These are phyloP conservation scores for Persicaria maculosa DNA, from an alignment of 148 eudicot species.

Conservation along the genomic window DNA sequence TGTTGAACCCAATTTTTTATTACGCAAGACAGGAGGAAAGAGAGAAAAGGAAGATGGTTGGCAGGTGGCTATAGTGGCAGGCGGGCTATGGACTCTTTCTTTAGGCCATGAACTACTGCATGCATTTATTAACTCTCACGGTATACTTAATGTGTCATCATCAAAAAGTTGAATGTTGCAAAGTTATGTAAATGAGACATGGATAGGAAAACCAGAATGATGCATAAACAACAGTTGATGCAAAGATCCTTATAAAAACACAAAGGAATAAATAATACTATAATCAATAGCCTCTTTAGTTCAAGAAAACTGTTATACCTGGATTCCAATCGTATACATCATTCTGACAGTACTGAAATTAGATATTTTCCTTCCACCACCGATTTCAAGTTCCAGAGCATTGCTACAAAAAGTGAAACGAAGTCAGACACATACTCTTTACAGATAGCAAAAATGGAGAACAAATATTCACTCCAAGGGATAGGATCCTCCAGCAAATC, in stretches of 20 bases:
- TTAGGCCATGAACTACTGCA: not conserved
- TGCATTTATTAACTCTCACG: not conserved
- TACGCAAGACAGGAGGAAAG: no score
- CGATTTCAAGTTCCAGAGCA: slow-evolving; percentile 82
- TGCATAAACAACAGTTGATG: not conserved
- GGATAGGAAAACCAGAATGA: not conserved
- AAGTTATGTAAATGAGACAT: not conserved
- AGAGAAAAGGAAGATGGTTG: no score
- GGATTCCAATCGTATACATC: slow-evolving; percentile 78
- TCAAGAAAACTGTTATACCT: slow-evolving; percentile 35
- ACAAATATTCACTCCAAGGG: not conserved
- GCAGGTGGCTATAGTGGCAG: no score
- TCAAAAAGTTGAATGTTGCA: not conserved
- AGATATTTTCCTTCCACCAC: slow-evolving; percentile 95
- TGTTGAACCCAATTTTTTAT: no score
- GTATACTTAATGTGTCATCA: not conserved
- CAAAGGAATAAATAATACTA: not conserved
- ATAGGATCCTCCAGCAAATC: not conserved
- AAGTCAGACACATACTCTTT: not conserved
- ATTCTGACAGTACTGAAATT: slow-evolving; percentile 74
- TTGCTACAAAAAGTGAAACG: slow-evolving; percentile 32
- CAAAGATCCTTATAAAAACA: slow-evolving; percentile 3
- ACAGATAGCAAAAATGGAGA: slow-evolving; percentile 1
- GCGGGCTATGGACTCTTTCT: not conserved
- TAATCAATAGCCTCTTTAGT: not conserved